Percentiles rank a stretch among this genome's conserved stretches.
phyloP scores from a whole-genome alignment of 139 green algal species.

The Raphidocelis subcapitata region DNA sequence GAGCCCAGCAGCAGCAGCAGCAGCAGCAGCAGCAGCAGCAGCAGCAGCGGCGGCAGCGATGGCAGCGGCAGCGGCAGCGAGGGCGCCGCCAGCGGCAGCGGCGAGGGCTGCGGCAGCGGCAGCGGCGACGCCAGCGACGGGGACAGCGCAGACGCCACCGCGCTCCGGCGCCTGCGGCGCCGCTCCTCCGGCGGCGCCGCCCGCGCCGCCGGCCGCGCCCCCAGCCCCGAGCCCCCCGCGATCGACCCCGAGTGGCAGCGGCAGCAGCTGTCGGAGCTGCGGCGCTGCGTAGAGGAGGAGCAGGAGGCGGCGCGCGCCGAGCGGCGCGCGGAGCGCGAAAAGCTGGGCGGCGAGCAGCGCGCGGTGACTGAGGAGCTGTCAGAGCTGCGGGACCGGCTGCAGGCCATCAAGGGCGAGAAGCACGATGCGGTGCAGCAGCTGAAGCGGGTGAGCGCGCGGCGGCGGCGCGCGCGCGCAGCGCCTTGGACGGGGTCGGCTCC shows the following conservation, averaged over 20 bases:
- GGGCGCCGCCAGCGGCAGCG: background rate
- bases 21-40: background rate
- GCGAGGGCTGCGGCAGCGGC: background rate
- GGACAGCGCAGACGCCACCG: background rate
- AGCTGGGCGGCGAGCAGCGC: conserved; percentile 25
- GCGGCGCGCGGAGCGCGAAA: conserved; percentile 25
- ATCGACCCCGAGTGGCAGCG: conserved; percentile 8
- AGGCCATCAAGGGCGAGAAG: conserved; percentile 11
- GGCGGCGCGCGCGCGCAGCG: too few relatives aligned
- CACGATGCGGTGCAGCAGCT: too few relatives aligned
- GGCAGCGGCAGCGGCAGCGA: background rate
- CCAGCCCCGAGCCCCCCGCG: background rate
- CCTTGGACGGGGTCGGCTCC: too few relatives aligned
- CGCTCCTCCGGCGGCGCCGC: background rate
- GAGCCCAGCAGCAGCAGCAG: conserved; percentile 1
- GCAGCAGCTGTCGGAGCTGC: conserved; percentile 30
- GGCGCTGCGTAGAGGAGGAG: conserved; percentile 31
- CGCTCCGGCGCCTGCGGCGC: too few relatives aligned
- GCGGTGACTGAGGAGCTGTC: conserved; percentile 14
- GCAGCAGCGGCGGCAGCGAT: background rate
- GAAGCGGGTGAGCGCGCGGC: too few relatives aligned
- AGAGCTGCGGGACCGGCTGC: background rate
- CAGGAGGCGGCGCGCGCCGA: conserved; percentile 27
- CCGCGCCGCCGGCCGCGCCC: background rate
- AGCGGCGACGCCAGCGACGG: background rate